A percentile compares a stretch with the other conserved stretches of the same genome.
phyloP scores from a whole-genome alignment of 495 filamentous ascomycete species.

The Pseudoneurospora amorphoporcata region DNA sequence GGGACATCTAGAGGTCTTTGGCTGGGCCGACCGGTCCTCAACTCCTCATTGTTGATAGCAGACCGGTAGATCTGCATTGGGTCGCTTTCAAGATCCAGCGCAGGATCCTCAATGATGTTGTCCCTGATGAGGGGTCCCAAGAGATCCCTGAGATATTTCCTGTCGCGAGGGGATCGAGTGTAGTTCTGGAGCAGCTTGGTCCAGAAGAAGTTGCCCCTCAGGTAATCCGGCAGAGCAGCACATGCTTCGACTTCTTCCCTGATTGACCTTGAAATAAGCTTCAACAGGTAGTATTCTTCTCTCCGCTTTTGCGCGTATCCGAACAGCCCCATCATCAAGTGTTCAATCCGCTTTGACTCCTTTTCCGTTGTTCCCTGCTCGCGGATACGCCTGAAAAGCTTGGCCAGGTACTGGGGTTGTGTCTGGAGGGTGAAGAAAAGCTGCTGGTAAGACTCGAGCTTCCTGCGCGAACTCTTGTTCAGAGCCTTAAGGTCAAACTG shows the following conservation, averaged over 20 bases:
- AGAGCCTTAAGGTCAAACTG: conserved; percentile 94
- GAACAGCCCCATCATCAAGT: conserved; percentile 92
- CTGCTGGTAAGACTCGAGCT: conserved; percentile 93
- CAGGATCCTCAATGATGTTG: conserved; percentile 82
- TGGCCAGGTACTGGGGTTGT: conserved; percentile 85
- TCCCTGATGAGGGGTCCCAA: conserved; percentile 74
- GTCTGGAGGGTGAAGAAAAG: conserved; percentile 97
- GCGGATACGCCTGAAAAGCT: conserved; percentile 73
- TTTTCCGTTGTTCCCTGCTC: conserved; percentile 83
- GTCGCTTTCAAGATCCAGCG: conserved; percentile 89
- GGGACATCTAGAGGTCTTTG: conserved; percentile 68
- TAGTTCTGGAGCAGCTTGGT: conserved; percentile 75
- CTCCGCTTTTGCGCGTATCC: conserved; percentile 93
- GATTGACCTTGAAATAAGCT: conserved; percentile 71
- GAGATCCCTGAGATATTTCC: conserved; percentile 81
- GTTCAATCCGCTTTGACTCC: conserved; percentile 83
- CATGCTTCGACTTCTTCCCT: conserved; percentile 78
- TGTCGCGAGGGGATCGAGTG: conserved; percentile 81
- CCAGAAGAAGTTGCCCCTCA: conserved; percentile 91
- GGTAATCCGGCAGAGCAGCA: conserved; percentile 65
- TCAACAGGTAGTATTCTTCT: conserved; percentile 95
- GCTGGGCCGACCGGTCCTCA: conserved; percentile 79
- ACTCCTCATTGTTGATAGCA: conserved; percentile 90
- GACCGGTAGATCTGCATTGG: conserved; percentile 96
- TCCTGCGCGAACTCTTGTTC: conserved; percentile 90